Evolutionary conservation across 495 filamentous ascomycete genomes (phyloP), one percentile per base, ranked within the genome.

Genomic region (Podospora pseudoanserina): DNA sequence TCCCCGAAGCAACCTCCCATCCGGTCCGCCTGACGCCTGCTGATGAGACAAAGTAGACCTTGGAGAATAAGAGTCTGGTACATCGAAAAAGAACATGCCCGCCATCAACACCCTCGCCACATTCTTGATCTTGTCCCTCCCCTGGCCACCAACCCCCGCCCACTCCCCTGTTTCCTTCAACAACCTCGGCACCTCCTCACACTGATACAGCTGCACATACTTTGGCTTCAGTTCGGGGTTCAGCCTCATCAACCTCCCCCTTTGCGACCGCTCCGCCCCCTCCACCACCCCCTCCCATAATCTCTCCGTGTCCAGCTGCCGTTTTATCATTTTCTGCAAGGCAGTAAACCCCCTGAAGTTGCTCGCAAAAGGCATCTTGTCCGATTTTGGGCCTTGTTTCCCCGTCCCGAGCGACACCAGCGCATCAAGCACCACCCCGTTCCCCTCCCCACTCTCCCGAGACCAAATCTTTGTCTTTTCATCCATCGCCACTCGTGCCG

Each of bases 401-500:
- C 55, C 55, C 23, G 55, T 58, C 9, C 55, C 55, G 5, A 58
- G n/a, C 5, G n/a, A 19, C 9, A 58, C 23, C 0, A 58, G n/a
- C 7, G 55, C 55, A n/a, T 58, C 55, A 58, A 58, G 55, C n/a
- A 26, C 15, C 7, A 26, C 55, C 9, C 15, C 34, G 34, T 16
- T 49, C 9, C 13, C 55, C 16, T 58, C 55, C n/a, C 55, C 55
- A 49, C 39, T 3, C 7, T 5, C 7, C 39, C 9, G 11, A 2
- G 20, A 5, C 67, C 67, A 68, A n/a, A 68, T 63, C 23, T 56
- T 27, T 2, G 27, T 32, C 20, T 19, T 63, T 28, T 68, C 67
- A 53, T 64, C 62, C 5, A 68, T 55, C 2, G 67, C 67, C 19
- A 68, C 26, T 4, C 49, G 15, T 1, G 54, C 67, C 9, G 67